Evolutionary conservation across 1,284 basidiomycete genomes (phyloP).

Genomic region (Pseudozyma pruni): DNA sequence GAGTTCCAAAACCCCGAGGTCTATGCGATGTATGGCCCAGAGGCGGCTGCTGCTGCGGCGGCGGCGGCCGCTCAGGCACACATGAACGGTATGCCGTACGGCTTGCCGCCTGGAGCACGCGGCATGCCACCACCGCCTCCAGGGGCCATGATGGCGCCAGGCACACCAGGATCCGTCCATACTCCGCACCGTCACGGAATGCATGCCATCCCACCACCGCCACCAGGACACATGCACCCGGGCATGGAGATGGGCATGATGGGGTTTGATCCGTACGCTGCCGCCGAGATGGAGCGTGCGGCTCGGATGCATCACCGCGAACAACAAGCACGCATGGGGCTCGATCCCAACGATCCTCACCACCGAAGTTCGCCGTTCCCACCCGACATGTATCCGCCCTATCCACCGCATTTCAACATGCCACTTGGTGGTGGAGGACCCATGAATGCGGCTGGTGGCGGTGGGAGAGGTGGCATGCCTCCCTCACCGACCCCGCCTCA

Average conservation of each 20-base stretch:
- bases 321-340: conserved; percentile 37
- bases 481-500: conserved; percentile 39
- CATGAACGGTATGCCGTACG: conserved; percentile 41
- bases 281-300: conserved; percentile 47
- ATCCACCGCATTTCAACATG: conserved; percentile 35
- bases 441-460: conserved; percentile 1
- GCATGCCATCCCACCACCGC: conserved; percentile 29
- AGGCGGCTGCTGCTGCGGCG: conserved; percentile 39
- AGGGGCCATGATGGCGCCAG: conserved; percentile 37
- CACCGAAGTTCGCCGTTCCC: conserved; percentile 42
- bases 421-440: conserved; percentile 22
- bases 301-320: conserved; percentile 48
- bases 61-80: conserved; percentile 40
- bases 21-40: conserved; percentile 45
- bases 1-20: conserved; percentile 45
- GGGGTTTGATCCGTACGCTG: conserved; percentile 39
- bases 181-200: conserved; percentile 33
- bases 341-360: conserved; percentile 38
- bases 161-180: conserved; percentile 27
- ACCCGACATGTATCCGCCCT: conserved; percentile 39
- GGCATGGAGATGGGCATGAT: conserved; percentile 48
- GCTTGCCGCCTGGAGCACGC: conserved; percentile 19
- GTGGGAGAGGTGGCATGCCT: conserved; percentile 20
- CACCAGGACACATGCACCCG: conserved; percentile 23
- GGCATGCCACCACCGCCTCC: conserved; percentile 37